phyloP scores from a whole-genome alignment of 2,329 filamentous ascomycete genomes.

The Calonectria pseudoreteaudii region DNA sequence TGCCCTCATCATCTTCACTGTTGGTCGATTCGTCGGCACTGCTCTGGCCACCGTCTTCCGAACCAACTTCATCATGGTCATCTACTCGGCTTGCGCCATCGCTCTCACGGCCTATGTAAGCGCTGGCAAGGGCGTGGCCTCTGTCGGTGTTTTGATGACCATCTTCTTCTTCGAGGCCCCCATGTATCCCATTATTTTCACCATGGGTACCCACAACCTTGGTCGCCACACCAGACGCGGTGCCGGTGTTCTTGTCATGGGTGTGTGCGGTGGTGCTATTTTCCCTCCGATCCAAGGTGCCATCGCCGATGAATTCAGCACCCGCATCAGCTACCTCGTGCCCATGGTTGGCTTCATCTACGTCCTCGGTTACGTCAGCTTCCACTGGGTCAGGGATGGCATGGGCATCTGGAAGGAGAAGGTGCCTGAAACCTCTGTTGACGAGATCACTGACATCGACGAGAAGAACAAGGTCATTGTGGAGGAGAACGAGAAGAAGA shows the following conservation, averaged over 20 bases:
- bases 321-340: conserved; percentile 39
- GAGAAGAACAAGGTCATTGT: conserved; percentile 29
- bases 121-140: conserved; percentile 54
- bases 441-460: conserved; percentile 14
- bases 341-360: conserved; percentile 40
- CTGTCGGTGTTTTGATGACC: conserved; percentile 74
- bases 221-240: conserved; percentile 83
- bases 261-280: conserved; percentile 76
- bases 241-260: conserved; percentile 76
- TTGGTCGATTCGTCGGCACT: conserved; percentile 75
- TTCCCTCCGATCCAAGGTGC: conserved; percentile 38
- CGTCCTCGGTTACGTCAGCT: conserved; percentile 35
- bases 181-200: conserved; percentile 85
- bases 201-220: conserved; percentile 79
- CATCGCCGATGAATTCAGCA: conserved; percentile 37
- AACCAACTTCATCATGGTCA: conserved; percentile 75
- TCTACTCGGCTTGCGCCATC: conserved; percentile 72
- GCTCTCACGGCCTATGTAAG: conserved; percentile 67
- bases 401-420: conserved; percentile 30
- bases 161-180: conserved; percentile 84
- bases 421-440: conserved; percentile 4
- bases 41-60: conserved; percentile 75
- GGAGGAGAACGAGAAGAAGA: conserved; percentile 37
- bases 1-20: conserved; percentile 79
- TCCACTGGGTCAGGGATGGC: conserved; percentile 34